Evolutionary conservation across 1,139 yeast species (phyloP).

Genomic region (Taiozyma sp.): DNA sequence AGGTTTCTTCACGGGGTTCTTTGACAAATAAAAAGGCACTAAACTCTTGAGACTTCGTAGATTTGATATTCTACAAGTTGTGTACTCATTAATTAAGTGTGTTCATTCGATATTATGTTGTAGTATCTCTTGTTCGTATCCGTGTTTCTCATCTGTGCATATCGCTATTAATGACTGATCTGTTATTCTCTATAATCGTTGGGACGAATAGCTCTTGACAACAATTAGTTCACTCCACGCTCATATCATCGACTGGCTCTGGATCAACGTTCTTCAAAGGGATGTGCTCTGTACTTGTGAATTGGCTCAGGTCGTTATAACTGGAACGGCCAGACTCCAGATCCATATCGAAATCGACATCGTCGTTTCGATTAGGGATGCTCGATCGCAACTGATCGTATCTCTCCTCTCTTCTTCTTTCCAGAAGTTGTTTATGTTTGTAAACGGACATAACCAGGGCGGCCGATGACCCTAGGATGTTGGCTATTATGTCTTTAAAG

Average conservation of each 20-base stretch:
- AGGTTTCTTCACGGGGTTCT: constrained; percentile 25
- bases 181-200: background rate
- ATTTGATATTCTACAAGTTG: background rate
- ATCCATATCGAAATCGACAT: constrained; percentile 27
- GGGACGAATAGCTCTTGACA: background rate
- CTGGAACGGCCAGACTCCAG: constrained; percentile 15
- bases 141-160: background rate
- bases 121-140: background rate
- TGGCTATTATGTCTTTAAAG: constrained; percentile 39
- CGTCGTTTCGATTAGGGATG: constrained; percentile 22
- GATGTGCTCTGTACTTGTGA: constrained; percentile 20
- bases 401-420: constrained; percentile 17
- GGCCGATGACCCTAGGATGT: constrained; percentile 30
- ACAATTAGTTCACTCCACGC: constrained; percentile 14
- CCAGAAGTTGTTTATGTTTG: constrained; percentile 19
- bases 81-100: background rate
- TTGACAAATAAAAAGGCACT: background rate
- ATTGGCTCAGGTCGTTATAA: constrained; percentile 21
- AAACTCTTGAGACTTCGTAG: background rate
- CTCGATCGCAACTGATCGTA: constrained; percentile 22
- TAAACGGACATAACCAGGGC: constrained; percentile 18
- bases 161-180: background rate
- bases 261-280: constrained; percentile 17
- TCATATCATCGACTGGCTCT: constrained; percentile 19
- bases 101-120: background rate